Evolutionary conservation across 768 basidiomycete genomes (phyloP), one percentile per base, ranked within the genome.

Genomic region (Rhodosporidiobolus odoratus): DNA sequence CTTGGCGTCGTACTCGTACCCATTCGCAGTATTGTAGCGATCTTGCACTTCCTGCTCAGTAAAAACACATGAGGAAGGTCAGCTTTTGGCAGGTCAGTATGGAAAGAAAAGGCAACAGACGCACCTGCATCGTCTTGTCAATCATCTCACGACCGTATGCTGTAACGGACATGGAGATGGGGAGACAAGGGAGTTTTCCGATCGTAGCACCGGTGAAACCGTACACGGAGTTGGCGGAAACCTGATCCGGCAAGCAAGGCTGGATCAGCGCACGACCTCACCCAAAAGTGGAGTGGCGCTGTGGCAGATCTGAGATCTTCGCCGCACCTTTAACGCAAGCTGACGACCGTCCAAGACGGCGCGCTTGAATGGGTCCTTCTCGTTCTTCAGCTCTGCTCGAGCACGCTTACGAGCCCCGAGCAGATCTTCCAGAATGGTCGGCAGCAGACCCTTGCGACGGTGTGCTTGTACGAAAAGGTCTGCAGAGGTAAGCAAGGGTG

Each of bases 111-210:
- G 37, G 40, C 40, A 17, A 63, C n/a, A n/a, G n/a, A n/a, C 62
- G 50, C 47, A 88, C 91, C 82, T 88, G 84, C 79, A 94, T 98
- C 3, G 96, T 99, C 78, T 87, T 88, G 79, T 98, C 95, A 70
- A 99, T 98, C 96, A 99, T 99, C 79, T 96, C 89, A 67, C 96
- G 91, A 76, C 96, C 96, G 79, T 96, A 99, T 0, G 96, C 86
- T 2, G 96, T 99, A 50, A 87, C 86, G 81, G 91, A 93, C 3
- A 94, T 97, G 21, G 96, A 98, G 71, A 99, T 99, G 16, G 92
- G 82, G 50, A 98, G 83, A 82, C 96, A 99, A 7, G 96, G 93
- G 23, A 99, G 82, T 80, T 97, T 98, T 65, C 96, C 96, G 73
- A 98, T 85, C 0, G 96, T 98, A 0, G 96, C 96, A 47, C 96